These are phyloP conservation scores for Pouteria campechiana DNA, from an alignment of 179 eudicot genomes.

Conservation along the genomic window DNA sequence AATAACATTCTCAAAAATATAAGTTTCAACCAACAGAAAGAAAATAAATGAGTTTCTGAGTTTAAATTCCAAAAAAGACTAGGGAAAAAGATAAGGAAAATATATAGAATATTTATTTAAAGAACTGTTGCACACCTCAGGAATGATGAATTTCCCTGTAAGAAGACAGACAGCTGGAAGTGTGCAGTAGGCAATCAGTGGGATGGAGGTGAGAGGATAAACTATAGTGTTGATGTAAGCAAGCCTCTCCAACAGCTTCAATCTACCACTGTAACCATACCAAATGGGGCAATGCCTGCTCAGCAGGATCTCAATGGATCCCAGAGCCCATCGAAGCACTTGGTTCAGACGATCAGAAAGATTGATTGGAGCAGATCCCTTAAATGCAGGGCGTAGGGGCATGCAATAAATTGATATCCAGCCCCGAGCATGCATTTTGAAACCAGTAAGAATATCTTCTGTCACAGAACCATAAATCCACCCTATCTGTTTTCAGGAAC, in stretches of 20 bases:
- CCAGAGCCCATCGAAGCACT: constrained; percentile 91
- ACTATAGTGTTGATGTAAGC: constrained; percentile 84
- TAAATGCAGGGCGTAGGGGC: constrained; percentile 84
- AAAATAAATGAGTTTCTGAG: neutral
- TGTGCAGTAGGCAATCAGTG: constrained; percentile 68
- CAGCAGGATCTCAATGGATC: constrained; percentile 72
- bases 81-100: neutral
- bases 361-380: constrained; percentile 94
- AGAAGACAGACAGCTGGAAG: constrained; percentile 82
- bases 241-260: constrained; percentile 67
- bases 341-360: constrained; percentile 93
- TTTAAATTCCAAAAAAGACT: neutral
- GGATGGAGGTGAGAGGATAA: constrained; percentile 77
- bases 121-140: constrained; percentile 27
- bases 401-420: constrained; percentile 87
- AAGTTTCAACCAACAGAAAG: neutral
- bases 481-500: constrained; percentile 46
- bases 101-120: neutral
- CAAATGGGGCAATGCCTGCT: constrained; percentile 94
- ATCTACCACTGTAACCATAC: constrained; percentile 74
- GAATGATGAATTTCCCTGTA: constrained; percentile 70
- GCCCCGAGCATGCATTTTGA: constrained; percentile 87
- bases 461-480: constrained; percentile 95
- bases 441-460: constrained; percentile 89
- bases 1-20: neutral